These are phyloP conservation scores for Pezicula carpinea DNA, from an alignment of 2,329 filamentous ascomycete genomes.

Conservation along the genomic window DNA sequence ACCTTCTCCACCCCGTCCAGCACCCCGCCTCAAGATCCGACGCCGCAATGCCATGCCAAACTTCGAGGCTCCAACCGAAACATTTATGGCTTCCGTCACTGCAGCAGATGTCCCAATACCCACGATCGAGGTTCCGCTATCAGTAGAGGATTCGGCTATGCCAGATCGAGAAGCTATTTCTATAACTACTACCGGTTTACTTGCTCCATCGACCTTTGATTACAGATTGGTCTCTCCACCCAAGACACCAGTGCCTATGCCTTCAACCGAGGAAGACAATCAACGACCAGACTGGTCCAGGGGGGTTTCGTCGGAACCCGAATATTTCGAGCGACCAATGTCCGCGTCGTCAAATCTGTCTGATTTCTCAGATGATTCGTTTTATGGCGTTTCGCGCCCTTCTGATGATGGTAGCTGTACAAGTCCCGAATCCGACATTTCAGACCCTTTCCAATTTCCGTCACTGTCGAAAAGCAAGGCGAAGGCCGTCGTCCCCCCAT, in stretches of 20 bases:
- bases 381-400: conserved; percentile 47
- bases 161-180: conserved; percentile 14
- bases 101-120: conserved; percentile 61
- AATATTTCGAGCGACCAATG: conserved; percentile 20
- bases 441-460: conserved; percentile 30
- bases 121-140: conserved; percentile 55
- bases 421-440: conserved; percentile 43
- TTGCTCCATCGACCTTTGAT: conserved; percentile 17
- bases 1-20: conserved; percentile 25
- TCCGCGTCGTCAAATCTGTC: conserved; percentile 29
- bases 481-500: conserved; percentile 8
- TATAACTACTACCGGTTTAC: conserved; percentile 13
- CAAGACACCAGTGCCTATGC: conserved; percentile 49
- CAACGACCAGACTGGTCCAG: conserved; percentile 27
- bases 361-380: conserved; percentile 54
- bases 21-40: conserved; percentile 23
- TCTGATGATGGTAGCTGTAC: conserved; percentile 53
- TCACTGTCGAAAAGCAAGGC: conserved; percentile 19
- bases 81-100: conserved; percentile 63
- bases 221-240: conserved; percentile 39
- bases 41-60: conserved; percentile 23
- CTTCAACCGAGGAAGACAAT: conserved; percentile 11
- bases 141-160: conserved; percentile 23
- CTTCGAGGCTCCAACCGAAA: conserved; percentile 52
- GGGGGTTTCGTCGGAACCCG: conserved; percentile 12